phyloP scores from a whole-genome alignment of 768 basidiomycete species.

The Russula sp. region DNA sequence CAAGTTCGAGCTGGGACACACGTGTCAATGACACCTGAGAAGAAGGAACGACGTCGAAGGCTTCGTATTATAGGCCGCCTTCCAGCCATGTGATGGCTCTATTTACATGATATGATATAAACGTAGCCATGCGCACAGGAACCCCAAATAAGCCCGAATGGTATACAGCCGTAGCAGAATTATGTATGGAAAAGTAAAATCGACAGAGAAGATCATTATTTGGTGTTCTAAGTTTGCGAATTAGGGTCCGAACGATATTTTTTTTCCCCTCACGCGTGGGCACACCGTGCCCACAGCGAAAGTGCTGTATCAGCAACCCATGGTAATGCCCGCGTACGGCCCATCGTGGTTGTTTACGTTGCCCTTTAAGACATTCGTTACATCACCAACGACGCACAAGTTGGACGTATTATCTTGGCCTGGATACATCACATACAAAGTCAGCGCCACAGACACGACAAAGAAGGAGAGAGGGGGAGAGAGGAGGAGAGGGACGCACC shows the following conservation, averaged over 20 bases:
- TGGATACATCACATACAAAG: constrained; percentile 18
- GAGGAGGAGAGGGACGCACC: too few relatives aligned
- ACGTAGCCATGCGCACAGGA: too few relatives aligned
- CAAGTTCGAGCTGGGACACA: too few relatives aligned
- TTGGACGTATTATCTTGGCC: constrained; percentile 54
- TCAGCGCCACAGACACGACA: not conserved
- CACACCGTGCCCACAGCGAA: not conserved
- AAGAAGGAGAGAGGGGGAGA: too few relatives aligned
- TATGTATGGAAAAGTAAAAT: not conserved
- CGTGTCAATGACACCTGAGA: too few relatives aligned
- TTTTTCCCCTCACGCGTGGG: not conserved
- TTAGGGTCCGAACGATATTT: not conserved
- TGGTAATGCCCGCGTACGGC: constrained; percentile 18
- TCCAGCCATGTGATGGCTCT: too few relatives aligned
- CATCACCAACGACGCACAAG: constrained; percentile 47
- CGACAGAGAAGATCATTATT: not conserved
- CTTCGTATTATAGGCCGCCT: too few relatives aligned
- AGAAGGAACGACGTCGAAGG: too few relatives aligned
- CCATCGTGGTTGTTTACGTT: constrained; percentile 19
- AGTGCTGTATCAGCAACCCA: constrained; percentile 16
- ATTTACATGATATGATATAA: too few relatives aligned
- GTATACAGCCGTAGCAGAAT: not conserved
- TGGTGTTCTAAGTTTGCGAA: too few relatives aligned
- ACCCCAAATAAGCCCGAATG: not conserved
- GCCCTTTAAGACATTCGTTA: constrained; percentile 42